Percentiles rank a stretch among this genome's conserved stretches.
These are phyloP conservation scores for Cystoderma amianthinum DNA, from an alignment of 768 basidiomycete genomes.

Conservation along the genomic window DNA sequence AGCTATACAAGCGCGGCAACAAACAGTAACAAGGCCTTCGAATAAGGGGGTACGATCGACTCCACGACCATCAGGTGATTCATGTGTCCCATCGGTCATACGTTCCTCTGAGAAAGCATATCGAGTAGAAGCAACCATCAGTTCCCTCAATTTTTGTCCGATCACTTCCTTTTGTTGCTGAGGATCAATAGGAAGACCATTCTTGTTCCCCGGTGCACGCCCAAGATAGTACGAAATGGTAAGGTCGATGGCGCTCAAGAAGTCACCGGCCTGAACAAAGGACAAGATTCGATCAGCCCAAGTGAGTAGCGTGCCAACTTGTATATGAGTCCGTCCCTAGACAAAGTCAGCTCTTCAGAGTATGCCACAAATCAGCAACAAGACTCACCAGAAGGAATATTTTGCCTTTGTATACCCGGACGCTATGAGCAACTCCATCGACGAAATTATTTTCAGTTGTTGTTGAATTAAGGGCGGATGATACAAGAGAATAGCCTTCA, in stretches of 20 bases:
- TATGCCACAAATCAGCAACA: slow-evolving; percentile 2
- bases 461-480: slow-evolving; percentile 42
- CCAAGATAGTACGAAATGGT: slow-evolving; percentile 77
- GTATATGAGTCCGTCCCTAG: slow-evolving; percentile 61
- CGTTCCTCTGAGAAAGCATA: slow-evolving; percentile 96
- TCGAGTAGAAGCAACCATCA: slow-evolving; percentile 81
- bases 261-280: slow-evolving; percentile 80
- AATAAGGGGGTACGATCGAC: slow-evolving; percentile 90
- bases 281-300: slow-evolving; percentile 93
- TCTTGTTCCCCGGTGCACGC: slow-evolving; percentile 77
- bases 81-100: slow-evolving; percentile 84
- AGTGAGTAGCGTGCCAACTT: slow-evolving; percentile 80
- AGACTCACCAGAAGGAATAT: slow-evolving; percentile 78
- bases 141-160: slow-evolving; percentile 67
- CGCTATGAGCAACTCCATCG: slow-evolving; percentile 64
- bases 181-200: slow-evolving; percentile 71
- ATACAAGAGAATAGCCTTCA: slow-evolving; percentile 48
- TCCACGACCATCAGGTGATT: slow-evolving; percentile 75
- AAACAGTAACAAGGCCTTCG: slow-evolving; percentile 76
- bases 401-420: slow-evolving; percentile 84
- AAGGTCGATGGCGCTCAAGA: slow-evolving; percentile 84
- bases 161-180: slow-evolving; percentile 56
- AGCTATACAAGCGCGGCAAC: slow-evolving; percentile 73
- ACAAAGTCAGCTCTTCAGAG: slow-evolving; percentile 3
- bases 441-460: slow-evolving; percentile 37